Conservation (phyloP, 805 yeast genomes). For the Brettanomyces naardenensis region DNA sequence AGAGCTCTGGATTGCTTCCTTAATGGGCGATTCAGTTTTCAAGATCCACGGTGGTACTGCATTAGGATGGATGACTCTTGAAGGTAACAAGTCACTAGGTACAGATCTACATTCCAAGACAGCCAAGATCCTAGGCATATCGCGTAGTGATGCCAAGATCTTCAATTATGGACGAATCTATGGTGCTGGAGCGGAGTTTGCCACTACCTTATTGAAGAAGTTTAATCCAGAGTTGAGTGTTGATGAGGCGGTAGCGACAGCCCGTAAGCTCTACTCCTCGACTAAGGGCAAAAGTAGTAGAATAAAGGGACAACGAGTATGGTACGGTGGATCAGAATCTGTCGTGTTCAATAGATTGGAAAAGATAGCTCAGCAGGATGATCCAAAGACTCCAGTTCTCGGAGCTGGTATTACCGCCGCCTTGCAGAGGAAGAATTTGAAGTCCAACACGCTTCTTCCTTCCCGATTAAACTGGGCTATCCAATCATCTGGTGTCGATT, state of each 20-base stretch:
- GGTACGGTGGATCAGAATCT: conserved; percentile 92
- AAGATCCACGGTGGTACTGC: conserved; percentile 93
- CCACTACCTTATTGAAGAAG: conserved; percentile 73
- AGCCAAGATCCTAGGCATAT: conserved; percentile 80
- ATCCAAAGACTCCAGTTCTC: conserved; percentile 82
- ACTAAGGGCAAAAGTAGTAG: conserved; percentile 63
- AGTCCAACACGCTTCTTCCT: conserved; percentile 63
- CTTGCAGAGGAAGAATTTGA: conserved; percentile 55
- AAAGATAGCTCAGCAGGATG: conserved; percentile 70
- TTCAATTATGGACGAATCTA: conserved; percentile 96
- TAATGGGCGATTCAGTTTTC: conserved; percentile 88
- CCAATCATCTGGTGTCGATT: conserved; percentile 97
- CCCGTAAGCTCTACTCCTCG: conserved; percentile 60
- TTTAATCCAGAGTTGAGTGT: conserved; percentile 70
- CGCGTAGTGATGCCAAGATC: conserved; percentile 86
- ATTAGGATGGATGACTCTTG: conserved; percentile 98
- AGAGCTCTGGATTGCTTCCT: conserved; percentile 95
- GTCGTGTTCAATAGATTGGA: conserved; percentile 86
- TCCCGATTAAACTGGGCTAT: conserved; percentile 96
- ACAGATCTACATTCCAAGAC: conserved; percentile 95
- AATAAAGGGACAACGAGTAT: conserved; percentile 24
- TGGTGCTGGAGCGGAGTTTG: conserved; percentile 94
- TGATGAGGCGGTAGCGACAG: conserved; percentile 55
- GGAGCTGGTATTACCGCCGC: conserved; percentile 94
- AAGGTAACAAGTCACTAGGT: conserved; percentile 85